A percentile compares a stretch with the other conserved stretches of the same genome.
phyloP scores from a whole-genome alignment of 106 monocot genomes.

The Dioscorea dumetorum region DNA sequence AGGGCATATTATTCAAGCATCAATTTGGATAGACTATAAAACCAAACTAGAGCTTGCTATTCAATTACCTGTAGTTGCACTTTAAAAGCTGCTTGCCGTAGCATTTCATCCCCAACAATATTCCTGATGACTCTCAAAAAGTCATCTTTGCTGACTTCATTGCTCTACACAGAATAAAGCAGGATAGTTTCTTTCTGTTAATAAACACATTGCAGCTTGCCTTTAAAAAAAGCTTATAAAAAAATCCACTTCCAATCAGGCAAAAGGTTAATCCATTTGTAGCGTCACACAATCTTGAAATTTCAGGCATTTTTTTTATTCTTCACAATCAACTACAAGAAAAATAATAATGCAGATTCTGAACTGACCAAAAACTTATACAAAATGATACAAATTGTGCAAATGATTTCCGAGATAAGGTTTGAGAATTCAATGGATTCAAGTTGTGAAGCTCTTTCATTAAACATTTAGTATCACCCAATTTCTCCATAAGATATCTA shows the following conservation, averaged over 20 bases:
- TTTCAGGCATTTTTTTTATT: no score
- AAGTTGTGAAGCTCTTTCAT: no score
- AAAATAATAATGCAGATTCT: no score
- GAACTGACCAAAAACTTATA: no score
- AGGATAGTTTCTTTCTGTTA: no score
- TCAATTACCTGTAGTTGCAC: slow-evolving; percentile 58
- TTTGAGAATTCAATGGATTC: no score
- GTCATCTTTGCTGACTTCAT: slow-evolving; percentile 87
- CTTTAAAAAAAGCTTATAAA: neutral
- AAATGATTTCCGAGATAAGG: no score
- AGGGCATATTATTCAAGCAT: no score
- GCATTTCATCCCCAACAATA: slow-evolving; percentile 96
- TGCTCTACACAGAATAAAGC: slow-evolving; percentile 33
- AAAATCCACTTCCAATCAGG: slow-evolving; percentile 1
- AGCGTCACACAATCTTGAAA: neutral
- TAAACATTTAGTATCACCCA: no score
- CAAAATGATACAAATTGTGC: no score
- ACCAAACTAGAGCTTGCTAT: neutral
- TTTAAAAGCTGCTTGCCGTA: slow-evolving; percentile 86
- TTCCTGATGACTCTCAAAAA: slow-evolving; percentile 88
- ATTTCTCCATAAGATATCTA: no score
- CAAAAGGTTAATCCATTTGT: neutral
- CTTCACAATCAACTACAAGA: no score
- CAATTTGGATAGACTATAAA: neutral
- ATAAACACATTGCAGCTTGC: neutral